phyloP scores from a whole-genome alignment of 257 asterid species.

The Fraxinus anomala region DNA sequence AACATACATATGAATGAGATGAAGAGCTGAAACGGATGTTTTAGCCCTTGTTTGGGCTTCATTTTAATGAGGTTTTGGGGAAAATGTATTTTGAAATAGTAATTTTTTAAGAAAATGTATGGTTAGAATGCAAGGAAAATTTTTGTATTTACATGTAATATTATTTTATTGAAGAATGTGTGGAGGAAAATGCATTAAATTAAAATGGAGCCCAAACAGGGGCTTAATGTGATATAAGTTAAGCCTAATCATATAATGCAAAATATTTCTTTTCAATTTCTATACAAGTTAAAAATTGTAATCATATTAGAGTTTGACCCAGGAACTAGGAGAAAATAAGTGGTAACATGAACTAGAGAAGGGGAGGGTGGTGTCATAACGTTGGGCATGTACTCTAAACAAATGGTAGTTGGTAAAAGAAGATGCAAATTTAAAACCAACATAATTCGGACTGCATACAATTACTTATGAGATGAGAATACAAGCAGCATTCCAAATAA shows the following conservation, averaged over 20 bases:
- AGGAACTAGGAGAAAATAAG: not conserved
- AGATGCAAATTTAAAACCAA: slow-evolving; percentile 2
- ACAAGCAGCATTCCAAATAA: slow-evolving; percentile 18
- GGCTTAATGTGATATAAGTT: not conserved
- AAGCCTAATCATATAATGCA: not conserved
- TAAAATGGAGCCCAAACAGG: too few species aligned
- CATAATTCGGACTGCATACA: not conserved
- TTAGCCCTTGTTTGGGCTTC: too few species aligned
- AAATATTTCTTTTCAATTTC: too few species aligned
- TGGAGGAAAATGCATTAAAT: too few species aligned
- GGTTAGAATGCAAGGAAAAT: too few species aligned
- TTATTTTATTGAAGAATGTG: too few species aligned
- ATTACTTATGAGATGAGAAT: slow-evolving; percentile 8
- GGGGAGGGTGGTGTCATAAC: not conserved
- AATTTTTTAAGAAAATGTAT: too few species aligned
- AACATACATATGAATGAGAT: not conserved
- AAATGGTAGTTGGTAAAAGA: not conserved
- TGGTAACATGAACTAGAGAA: not conserved
- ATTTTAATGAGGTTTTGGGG: too few species aligned
- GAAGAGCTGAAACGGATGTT: not conserved
- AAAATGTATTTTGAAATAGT: too few species aligned
- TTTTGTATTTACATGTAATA: too few species aligned
- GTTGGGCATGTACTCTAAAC: not conserved
- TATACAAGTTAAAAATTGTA: too few species aligned
- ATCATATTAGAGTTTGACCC: not conserved